A percentile compares a stretch with the other conserved stretches of the same genome.
Conservation (phyloP, 768 basidiomycete species). For the button mushroom (Agaricus bisporus) region DNA sequence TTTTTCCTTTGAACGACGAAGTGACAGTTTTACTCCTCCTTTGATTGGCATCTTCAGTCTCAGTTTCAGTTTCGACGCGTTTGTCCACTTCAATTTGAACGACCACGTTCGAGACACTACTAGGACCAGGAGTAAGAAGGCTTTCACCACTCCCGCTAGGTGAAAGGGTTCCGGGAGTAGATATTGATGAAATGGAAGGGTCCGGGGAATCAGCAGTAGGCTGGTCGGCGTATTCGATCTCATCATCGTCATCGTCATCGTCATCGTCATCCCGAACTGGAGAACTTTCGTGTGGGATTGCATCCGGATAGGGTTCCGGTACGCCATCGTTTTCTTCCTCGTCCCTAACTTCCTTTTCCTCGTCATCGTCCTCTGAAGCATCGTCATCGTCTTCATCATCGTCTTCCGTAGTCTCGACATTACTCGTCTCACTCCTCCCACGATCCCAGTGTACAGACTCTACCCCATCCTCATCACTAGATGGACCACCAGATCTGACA, state of each 20-base stretch:
- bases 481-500: neutral
- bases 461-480: conserved; percentile 1
- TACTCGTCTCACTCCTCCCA: conserved; percentile 4
- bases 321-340: neutral
- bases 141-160: neutral
- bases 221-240: neutral
- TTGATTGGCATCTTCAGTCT: neutral
- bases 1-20: neutral
- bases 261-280: neutral
- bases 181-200: neutral
- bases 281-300: neutral
- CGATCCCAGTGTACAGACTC: conserved; percentile 1
- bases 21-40: neutral
- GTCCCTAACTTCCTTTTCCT: neutral
- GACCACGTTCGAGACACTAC: neutral
- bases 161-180: neutral
- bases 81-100: conserved; percentile 6
- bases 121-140: neutral
- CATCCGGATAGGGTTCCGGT: neutral
- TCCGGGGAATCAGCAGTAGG: neutral
- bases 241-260: neutral
- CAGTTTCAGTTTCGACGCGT: conserved; percentile 2
- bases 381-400: conserved; percentile 1
- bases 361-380: neutral
- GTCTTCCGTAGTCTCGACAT: neutral